phyloP scores from a whole-genome alignment of 306 rosid genomes.

The Inga laurina region DNA sequence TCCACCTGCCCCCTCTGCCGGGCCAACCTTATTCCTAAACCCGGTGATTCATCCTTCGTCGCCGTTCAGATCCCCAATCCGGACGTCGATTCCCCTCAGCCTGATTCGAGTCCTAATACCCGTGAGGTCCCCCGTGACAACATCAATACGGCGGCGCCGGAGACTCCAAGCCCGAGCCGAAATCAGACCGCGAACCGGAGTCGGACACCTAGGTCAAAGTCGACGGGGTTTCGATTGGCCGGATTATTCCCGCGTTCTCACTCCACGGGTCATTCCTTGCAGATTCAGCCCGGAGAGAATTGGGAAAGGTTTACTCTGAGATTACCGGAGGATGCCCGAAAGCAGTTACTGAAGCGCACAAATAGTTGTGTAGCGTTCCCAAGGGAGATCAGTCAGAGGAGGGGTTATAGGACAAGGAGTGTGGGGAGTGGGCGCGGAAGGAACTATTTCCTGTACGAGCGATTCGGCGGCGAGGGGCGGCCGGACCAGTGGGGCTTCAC shows the following conservation, averaged over 20 bases:
- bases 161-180: neutral
- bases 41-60: conserved; percentile 42
- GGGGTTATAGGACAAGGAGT: conserved; percentile 44
- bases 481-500: conserved; percentile 39
- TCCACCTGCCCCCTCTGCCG: conserved; percentile 78
- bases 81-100: neutral
- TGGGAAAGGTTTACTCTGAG: conserved; percentile 59
- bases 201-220: conserved; percentile 31
- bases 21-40: conserved; percentile 47
- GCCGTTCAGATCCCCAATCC: neutral
- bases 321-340: conserved; percentile 55
- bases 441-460: neutral
- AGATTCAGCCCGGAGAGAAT: conserved; percentile 38
- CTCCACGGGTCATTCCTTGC: conserved; percentile 44
- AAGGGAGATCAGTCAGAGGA: conserved; percentile 45
- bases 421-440: conserved; percentile 22
- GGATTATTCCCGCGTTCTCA: conserved; percentile 38
- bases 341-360: conserved; percentile 46
- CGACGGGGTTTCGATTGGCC: conserved; percentile 28
- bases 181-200: neutral
- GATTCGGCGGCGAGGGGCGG: neutral
- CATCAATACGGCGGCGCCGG: conserved; percentile 1
- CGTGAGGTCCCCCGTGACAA: neutral
- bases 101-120: neutral
- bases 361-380: conserved; percentile 46